A percentile compares a stretch with the other conserved stretches of the same genome.
Evolutionary conservation across 306 rosid genomes (phyloP).

Genomic region (Sicyos edulis): DNA sequence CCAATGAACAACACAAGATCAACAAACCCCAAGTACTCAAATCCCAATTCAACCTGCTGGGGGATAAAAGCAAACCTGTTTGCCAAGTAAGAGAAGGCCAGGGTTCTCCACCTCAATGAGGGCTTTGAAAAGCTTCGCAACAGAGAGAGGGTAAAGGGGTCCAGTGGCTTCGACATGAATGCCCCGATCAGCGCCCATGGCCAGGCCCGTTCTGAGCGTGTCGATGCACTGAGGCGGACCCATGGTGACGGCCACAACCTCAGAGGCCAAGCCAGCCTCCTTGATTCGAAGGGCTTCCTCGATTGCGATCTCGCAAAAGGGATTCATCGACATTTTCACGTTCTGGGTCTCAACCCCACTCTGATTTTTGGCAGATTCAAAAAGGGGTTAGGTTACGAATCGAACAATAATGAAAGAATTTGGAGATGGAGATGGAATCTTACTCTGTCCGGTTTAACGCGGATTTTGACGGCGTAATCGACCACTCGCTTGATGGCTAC

Average conservation of each 20-base stretch:
- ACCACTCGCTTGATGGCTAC: slow-evolving; percentile 76
- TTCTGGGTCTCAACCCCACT: slow-evolving; percentile 89
- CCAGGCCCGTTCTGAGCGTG: slow-evolving; percentile 77
- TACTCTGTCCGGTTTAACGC: slow-evolving; percentile 85
- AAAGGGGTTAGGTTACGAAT: slow-evolving; percentile 15
- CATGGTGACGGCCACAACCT: slow-evolving; percentile 81
- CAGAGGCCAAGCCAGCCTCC: slow-evolving; percentile 71
- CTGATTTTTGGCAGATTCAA: slow-evolving; percentile 23
- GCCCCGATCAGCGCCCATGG: slow-evolving; percentile 90
- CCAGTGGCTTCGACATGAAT: slow-evolving; percentile 61
- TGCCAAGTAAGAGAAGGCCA: slow-evolving; percentile 71
- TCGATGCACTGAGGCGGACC: slow-evolving; percentile 70
- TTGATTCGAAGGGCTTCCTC: slow-evolving; percentile 86
- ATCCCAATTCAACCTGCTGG: neutral
- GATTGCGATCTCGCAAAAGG: slow-evolving; percentile 88
- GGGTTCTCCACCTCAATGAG: slow-evolving; percentile 79
- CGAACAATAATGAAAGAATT: neutral
- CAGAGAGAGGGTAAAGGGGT: slow-evolving; percentile 55
- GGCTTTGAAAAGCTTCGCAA: slow-evolving; percentile 70
- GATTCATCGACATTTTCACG: slow-evolving; percentile 98
- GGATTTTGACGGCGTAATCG: slow-evolving; percentile 91
- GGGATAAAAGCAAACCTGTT: slow-evolving; percentile 47
- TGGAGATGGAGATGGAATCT: neutral
- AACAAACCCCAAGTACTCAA: neutral
- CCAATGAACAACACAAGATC: neutral